Conservation (phyloP, 2,329 filamentous ascomycete genomes). For the Nemania sp. region DNA sequence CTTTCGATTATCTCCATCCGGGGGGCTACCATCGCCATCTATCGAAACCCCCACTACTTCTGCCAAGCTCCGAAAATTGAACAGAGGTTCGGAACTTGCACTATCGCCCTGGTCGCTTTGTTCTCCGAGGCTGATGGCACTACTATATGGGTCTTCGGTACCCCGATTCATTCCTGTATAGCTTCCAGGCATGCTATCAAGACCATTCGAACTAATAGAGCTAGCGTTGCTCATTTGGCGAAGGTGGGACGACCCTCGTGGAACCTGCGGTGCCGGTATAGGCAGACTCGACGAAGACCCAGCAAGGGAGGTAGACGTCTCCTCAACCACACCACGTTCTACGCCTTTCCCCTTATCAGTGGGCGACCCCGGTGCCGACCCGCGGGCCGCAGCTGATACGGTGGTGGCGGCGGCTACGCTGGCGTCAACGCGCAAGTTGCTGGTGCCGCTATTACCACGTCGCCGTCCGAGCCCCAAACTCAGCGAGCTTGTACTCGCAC, state of each 20-base stretch:
- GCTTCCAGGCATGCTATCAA: constrained; percentile 73
- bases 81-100: constrained; percentile 78
- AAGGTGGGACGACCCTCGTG: constrained; percentile 75
- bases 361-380: constrained; percentile 51
- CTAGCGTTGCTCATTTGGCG: constrained; percentile 90
- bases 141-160: constrained; percentile 64
- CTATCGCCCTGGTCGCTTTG: constrained; percentile 64
- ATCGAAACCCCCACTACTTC: constrained; percentile 80
- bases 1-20: constrained; percentile 13
- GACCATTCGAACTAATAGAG: constrained; percentile 81
- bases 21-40: constrained; percentile 55
- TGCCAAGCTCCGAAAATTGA: constrained; percentile 90
- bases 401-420: constrained; percentile 58
- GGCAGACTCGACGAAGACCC: constrained; percentile 57
- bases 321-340: constrained; percentile 61
- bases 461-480: constrained; percentile 70
- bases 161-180: constrained; percentile 56
- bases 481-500: constrained; percentile 72
- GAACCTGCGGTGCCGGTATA: constrained; percentile 61
- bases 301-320: constrained; percentile 48
- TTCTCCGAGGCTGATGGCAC: constrained; percentile 64
- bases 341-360: constrained; percentile 77
- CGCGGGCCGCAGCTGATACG: constrained; percentile 48
- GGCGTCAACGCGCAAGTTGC: constrained; percentile 69
- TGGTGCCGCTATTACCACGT: constrained; percentile 69